phyloP scores from a whole-genome alignment of 73 alveolate genomes.

The Durusdinium trenchii region DNA sequence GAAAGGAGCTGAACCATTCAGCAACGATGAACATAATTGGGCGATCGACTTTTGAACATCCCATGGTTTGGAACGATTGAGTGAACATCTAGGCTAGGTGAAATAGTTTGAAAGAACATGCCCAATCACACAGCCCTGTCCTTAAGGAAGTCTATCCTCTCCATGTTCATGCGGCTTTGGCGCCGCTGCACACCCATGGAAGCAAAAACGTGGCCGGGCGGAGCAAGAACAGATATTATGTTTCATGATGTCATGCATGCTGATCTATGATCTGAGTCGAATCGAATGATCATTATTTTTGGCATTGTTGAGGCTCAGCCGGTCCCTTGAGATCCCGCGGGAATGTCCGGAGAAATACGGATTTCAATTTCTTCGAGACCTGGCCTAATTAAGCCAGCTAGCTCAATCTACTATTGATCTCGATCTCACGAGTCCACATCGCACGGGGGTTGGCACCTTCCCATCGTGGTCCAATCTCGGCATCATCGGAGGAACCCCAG shows the following conservation, averaged over 20 bases:
- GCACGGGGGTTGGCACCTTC: conserved; percentile 15
- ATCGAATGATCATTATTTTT: not conserved
- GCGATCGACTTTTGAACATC: no score
- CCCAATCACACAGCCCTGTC: not conserved
- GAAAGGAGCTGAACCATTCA: not conserved
- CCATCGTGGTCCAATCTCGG: not conserved
- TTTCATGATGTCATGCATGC: not conserved
- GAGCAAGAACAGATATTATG: not conserved
- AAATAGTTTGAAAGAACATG: not conserved
- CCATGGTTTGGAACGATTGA: not conserved
- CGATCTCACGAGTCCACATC: not conserved
- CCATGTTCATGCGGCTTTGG: not conserved
- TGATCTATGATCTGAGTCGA: not conserved
- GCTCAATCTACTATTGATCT: not conserved
- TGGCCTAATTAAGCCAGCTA: not conserved
- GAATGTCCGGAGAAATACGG: not conserved
- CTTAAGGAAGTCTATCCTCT: not conserved
- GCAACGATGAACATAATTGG: not conserved
- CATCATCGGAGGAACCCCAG: not conserved
- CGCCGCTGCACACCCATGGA: not conserved
- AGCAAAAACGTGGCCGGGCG: not conserved
- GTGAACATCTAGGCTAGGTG: not conserved
- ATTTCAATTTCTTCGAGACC: not conserved
- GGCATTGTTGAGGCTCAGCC: not conserved
- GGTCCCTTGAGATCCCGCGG: not conserved